phyloP scores from a whole-genome alignment of 805 yeast species.

The Candida suzukii region DNA sequence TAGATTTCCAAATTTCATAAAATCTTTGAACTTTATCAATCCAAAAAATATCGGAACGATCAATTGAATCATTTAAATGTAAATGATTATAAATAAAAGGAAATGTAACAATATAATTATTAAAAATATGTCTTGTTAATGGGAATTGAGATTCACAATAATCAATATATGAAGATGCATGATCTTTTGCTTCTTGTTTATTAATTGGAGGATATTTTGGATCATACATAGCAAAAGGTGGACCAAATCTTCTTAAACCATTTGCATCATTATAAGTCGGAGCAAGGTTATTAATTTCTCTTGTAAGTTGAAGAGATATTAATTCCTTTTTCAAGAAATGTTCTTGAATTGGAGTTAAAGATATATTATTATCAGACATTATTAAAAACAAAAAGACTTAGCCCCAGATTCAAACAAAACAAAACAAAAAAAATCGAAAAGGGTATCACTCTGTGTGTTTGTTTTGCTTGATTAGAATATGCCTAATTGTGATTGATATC shows the following conservation, averaged over 20 bases:
- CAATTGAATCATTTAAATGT: constrained; percentile 3
- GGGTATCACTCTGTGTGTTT: no score
- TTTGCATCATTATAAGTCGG: constrained; percentile 43
- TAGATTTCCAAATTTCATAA: constrained; percentile 67
- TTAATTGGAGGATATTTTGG: constrained; percentile 28
- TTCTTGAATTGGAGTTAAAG: constrained; percentile 59
- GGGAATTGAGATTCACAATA: constrained; percentile 46
- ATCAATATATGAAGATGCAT: constrained; percentile 11
- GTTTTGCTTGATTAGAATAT: no score
- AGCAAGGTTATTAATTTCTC: constrained; percentile 52
- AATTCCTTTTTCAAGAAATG: constrained; percentile 85
- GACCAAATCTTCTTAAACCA: constrained; percentile 66
- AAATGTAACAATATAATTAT: constrained; percentile 55
- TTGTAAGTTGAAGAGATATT: constrained; percentile 49
- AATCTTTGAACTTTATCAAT: constrained; percentile 71
- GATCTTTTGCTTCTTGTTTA: constrained; percentile 9
- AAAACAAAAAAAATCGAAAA: no score
- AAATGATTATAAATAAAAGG: constrained; percentile 64
- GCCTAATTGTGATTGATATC: no score
- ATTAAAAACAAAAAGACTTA: background rate
- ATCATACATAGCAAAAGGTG: constrained; percentile 55
- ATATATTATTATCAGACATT: background rate
- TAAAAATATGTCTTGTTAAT: constrained; percentile 57
- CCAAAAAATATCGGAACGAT: constrained; percentile 50
- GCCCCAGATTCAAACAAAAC: background rate